Conservation (phyloP, 495 filamentous ascomycete species). For the Durotheca rogersii region DNA sequence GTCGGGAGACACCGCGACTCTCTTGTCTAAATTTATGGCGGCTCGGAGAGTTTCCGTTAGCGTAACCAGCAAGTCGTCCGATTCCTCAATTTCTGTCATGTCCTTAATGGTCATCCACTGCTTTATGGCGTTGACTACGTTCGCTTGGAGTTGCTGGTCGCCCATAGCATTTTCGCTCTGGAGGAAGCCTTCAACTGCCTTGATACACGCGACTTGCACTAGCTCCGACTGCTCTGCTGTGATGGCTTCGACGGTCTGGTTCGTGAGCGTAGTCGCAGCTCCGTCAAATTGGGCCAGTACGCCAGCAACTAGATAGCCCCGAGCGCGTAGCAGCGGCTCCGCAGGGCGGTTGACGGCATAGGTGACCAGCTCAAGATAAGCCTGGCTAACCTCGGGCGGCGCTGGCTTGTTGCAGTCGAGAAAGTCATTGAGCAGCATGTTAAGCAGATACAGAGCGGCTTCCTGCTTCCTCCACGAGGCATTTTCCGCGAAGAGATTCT, state of each 20-base stretch:
- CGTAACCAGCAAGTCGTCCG: constrained; percentile 87
- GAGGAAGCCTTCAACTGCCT: constrained; percentile 81
- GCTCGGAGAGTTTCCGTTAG: constrained; percentile 84
- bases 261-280: constrained; percentile 57
- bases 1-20: constrained; percentile 64
- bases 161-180: constrained; percentile 45
- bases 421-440: constrained; percentile 76
- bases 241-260: constrained; percentile 73
- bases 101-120: constrained; percentile 76
- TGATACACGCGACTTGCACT: constrained; percentile 88
- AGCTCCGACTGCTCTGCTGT: constrained; percentile 75
- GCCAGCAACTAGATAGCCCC: constrained; percentile 82
- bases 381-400: constrained; percentile 62
- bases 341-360: constrained; percentile 67
- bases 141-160: constrained; percentile 63
- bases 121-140: constrained; percentile 74
- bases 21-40: constrained; percentile 74
- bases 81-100: constrained; percentile 75
- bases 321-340: constrained; percentile 69
- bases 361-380: constrained; percentile 74
- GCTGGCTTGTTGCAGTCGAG: constrained; percentile 69
- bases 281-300: constrained; percentile 62
- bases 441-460: constrained; percentile 78
- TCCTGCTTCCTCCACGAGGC: constrained; percentile 68
- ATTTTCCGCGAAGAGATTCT: constrained; percentile 60